These are phyloP conservation scores for Phanerodontia chrysosporium DNA, from an alignment of 768 basidiomycete genomes.

Conservation along the genomic window DNA sequence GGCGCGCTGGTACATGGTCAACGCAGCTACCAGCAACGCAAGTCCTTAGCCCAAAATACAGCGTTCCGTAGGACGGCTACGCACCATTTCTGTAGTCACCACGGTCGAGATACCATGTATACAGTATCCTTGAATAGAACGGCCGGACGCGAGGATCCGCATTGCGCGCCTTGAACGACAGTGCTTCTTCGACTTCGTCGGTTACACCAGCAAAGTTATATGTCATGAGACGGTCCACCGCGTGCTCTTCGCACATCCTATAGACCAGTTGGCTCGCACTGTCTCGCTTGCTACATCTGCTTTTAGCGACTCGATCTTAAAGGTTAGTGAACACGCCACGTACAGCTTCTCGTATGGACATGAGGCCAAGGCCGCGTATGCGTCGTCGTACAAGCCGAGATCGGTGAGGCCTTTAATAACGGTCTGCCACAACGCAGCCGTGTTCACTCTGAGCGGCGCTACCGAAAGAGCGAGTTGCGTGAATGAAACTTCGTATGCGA, in stretches of 20 bases:
- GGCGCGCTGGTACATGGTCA: constrained; percentile 91
- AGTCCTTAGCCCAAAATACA: not conserved
- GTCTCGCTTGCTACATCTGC: constrained; percentile 64
- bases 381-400: constrained; percentile 77
- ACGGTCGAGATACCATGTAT: constrained; percentile 85
- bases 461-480: constrained; percentile 77
- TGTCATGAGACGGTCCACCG: constrained; percentile 70
- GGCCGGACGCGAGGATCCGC: constrained; percentile 83
- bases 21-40: constrained; percentile 58
- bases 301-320: constrained; percentile 4
- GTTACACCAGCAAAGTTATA: constrained; percentile 84
- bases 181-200: constrained; percentile 81
- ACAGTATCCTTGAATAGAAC: constrained; percentile 87
- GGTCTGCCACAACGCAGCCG: constrained; percentile 71
- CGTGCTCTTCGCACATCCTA: constrained; percentile 88
- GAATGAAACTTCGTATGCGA: constrained; percentile 67
- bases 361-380: constrained; percentile 74
- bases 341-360: constrained; percentile 77
- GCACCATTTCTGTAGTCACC: constrained; percentile 91
- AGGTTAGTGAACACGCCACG: constrained; percentile 29
- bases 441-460: constrained; percentile 48
- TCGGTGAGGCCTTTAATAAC: constrained; percentile 75
- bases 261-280: constrained; percentile 80
- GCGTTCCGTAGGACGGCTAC: constrained; percentile 23
- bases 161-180: constrained; percentile 92